phyloP scores from a whole-genome alignment of 2,329 filamentous ascomycete genomes.

The Tolypocladium ovalisporum region DNA sequence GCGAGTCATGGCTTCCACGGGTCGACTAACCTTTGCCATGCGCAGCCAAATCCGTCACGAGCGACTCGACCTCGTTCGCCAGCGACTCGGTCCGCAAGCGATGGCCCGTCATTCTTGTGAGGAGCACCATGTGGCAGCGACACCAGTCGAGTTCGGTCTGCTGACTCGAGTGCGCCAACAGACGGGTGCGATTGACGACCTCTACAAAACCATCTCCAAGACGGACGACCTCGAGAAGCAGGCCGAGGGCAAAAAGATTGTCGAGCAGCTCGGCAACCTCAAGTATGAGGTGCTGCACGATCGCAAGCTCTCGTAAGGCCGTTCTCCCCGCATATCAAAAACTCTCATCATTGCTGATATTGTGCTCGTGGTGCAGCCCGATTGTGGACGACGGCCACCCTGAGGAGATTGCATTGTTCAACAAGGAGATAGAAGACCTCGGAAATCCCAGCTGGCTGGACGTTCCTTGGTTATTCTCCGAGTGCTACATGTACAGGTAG shows the following conservation, averaged over 20 bases:
- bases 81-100: conserved; percentile 73
- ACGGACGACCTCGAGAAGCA: conserved; percentile 51
- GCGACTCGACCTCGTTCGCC: conserved; percentile 78
- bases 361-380: conserved; percentile 36
- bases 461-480: conserved; percentile 78
- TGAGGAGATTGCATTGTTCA: conserved; percentile 78
- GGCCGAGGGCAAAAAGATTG: conserved; percentile 76
- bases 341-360: background rate
- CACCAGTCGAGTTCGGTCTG: background rate
- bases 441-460: conserved; percentile 72
- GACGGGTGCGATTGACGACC: conserved; percentile 89
- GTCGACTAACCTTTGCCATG: conserved; percentile 2
- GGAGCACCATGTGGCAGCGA: conserved; percentile 12
- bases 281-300: conserved; percentile 97
- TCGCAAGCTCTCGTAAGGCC: conserved; percentile 57
- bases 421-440: conserved; percentile 68
- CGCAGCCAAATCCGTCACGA: conserved; percentile 65
- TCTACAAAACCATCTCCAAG: conserved; percentile 62
- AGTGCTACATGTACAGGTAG: conserved; percentile 91
- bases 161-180: conserved; percentile 20
- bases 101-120: conserved; percentile 88
- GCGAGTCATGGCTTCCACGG: background rate
- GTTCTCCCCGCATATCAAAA: background rate
- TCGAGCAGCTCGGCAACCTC: conserved; percentile 65
- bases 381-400: conserved; percentile 64